Evolutionary conservation across 1,139 yeast genomes (phyloP).

Genomic region (Citeromyces siamensis): DNA sequence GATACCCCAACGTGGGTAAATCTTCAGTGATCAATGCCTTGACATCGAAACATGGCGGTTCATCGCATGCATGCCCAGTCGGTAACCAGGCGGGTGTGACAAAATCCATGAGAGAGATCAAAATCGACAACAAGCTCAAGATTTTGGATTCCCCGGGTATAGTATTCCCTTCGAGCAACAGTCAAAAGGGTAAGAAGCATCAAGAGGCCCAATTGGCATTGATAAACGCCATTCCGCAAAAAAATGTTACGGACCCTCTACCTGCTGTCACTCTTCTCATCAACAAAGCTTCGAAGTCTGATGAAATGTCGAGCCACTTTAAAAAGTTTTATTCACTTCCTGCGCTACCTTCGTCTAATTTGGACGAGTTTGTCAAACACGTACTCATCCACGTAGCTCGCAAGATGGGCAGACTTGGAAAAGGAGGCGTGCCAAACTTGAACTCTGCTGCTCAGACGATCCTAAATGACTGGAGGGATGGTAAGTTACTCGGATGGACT

Average conservation of each 20-base stretch:
- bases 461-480: conserved; percentile 95
- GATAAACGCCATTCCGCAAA: conserved; percentile 84
- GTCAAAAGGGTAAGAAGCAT: conserved; percentile 37
- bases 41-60: conserved; percentile 68
- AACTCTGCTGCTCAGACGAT: conserved; percentile 76
- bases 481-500: conserved; percentile 87
- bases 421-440: conserved; percentile 87
- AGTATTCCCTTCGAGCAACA: conserved; percentile 66
- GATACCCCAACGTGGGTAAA: conserved; percentile 93
- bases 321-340: conserved; percentile 68
- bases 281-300: conserved; percentile 58
- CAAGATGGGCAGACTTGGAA: conserved; percentile 82
- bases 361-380: conserved; percentile 64
- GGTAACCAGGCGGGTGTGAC: conserved; percentile 99
- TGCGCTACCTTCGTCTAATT: conserved; percentile 50
- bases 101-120: conserved; percentile 81
- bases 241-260: conserved; percentile 72
- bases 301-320: conserved; percentile 67
- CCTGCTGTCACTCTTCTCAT: conserved; percentile 71
- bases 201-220: conserved; percentile 84
- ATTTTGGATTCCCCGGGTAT: conserved; percentile 95
- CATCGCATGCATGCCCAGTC: conserved; percentile 77
- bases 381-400: conserved; percentile 90
- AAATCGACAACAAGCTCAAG: conserved; percentile 80
- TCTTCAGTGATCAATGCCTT: conserved; percentile 89